Base-by-base conservation (phyloP, 176 grass and related monocot genomes). In the Guadua angustifolia region DNA sequence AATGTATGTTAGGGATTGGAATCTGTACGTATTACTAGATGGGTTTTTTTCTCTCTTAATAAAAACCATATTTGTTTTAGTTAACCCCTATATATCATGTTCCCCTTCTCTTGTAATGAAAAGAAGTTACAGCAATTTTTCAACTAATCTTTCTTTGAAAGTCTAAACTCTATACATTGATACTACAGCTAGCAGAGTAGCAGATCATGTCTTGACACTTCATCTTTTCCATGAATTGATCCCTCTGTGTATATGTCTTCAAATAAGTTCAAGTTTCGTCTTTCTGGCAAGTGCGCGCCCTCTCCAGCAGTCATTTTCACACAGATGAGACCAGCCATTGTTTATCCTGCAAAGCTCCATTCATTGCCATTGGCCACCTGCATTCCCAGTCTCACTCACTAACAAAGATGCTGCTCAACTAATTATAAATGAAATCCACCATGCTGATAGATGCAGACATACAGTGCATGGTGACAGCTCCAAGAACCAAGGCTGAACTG, bases 191-290 rank as follows among this genome's bases (percentile, higher is more conserved):
- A 82, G 53, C 57, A 25, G n/a, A 60, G 9, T 60, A 60, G 57
- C 71, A 81, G 66, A 78, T 75, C 71, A 56, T 71, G 57, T 77
- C 65, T 61, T 61, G 40, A 79, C 32, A 64, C 53, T 74, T 88
- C 42, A 69, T 67, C 69, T 75, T 74, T 51, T 62, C 64, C 36
- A 5, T n/a, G 38, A 32, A 77, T 45, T 36, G 69, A 46, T 43
- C n/a, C 9, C 45, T 57, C 5, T 46, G 42, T 26, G 51, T 18
- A 13, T 16, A 33, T 40, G n/a, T 59, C 53, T 76, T 76, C 64
- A 36, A 81, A 63, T 64, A 46, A 77, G 24, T 45, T 36, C 88
- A 81, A 62, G 56, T 39, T 86, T 58, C 66, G 65, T 90, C 83
- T 90, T 78, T 73, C 86, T 29, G 66, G 66, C 56, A 73, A 66